Percentiles rank a stretch among this genome's conserved stretches.
Evolutionary conservation across 495 filamentous ascomycete species (phyloP).

Genomic region (Opeltia flavorubescens): DNA sequence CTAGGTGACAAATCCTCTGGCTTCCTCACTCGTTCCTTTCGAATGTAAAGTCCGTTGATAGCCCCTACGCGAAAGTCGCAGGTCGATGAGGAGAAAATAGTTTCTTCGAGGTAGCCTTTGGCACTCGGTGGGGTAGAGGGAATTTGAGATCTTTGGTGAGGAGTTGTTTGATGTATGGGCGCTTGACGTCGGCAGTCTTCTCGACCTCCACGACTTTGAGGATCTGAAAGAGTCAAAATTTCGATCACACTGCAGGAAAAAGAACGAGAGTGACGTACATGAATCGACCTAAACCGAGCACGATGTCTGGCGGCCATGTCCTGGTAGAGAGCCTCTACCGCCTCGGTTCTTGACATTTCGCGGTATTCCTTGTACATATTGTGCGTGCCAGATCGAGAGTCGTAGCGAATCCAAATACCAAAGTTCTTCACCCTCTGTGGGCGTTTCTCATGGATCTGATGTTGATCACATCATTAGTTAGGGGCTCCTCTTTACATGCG

Average conservation of each 20-base stretch:
- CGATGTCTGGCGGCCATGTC: slow-evolving; percentile 99
- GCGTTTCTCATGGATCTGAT: slow-evolving; percentile 92
- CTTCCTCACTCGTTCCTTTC: neutral
- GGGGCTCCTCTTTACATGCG: neutral
- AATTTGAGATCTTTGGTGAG: slow-evolving; percentile 88
- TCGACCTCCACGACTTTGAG: slow-evolving; percentile 95
- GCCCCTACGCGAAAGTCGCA: slow-evolving; percentile 66
- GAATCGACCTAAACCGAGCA: slow-evolving; percentile 90
- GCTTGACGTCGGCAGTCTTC: slow-evolving; percentile 82
- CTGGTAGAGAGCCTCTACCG: slow-evolving; percentile 94
- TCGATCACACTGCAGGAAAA: neutral
- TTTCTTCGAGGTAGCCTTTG: slow-evolving; percentile 66
- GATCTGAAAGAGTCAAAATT: slow-evolving; percentile 43
- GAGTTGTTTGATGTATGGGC: slow-evolving; percentile 98
- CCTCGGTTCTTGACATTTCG: slow-evolving; percentile 87
- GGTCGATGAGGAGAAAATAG: slow-evolving; percentile 83
- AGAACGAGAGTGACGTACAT: slow-evolving; percentile 47
- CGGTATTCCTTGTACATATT: slow-evolving; percentile 99
- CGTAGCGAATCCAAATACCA: slow-evolving; percentile 99
- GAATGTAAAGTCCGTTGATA: no score
- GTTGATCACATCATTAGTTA: neutral
- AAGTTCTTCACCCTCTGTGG: slow-evolving; percentile 99
- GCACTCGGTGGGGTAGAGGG: slow-evolving; percentile 91
- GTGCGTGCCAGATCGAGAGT: slow-evolving; percentile 98
- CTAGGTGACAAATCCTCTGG: no score